Evolutionary conservation across 208 protist genomes (phyloP), one percentile per base, ranked within the genome.

Genomic region (Wallacemonas sp.): DNA sequence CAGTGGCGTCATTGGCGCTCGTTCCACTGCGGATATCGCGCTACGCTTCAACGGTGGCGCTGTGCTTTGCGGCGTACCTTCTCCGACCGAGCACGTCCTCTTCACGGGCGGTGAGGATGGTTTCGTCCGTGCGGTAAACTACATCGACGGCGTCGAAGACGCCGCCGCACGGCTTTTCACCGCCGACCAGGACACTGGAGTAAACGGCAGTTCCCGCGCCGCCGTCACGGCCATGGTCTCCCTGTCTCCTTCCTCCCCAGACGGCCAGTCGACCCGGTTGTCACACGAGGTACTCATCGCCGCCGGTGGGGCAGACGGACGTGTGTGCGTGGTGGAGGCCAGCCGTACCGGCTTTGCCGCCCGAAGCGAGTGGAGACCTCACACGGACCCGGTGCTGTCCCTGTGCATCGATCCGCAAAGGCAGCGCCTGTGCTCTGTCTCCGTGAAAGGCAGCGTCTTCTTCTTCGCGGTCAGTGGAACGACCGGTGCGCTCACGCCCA

Each of bases 71-170:
- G 66, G 88, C 2, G 81, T 77, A 21, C 57, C 89, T 8, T 98
- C 89, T 4, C 92, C 94, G 6, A 60, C 44, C 29, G 81, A 83
- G 26, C 93, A 97, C 54, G 60, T 86, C 24, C 76, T 81, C n/a
- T 66, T 93, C 39, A 97, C 92, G 0, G 91, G 87, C 32, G 97
- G 97, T 19, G 78, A 81, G 12, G 97, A 99, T 78, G 95, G 95
- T 9, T 77, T 84, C 1, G 69, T 99, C 41, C 91, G 96, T 27
- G 64, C 97, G 48, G 79, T 94, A 55, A 91, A 98, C 63, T 97
- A 97, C 67, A 68, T 95, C 5, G 73, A 71, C 1, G 85, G 89
- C 30, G 44, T 69, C 33, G 78, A 91, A 52, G 26, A 44, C 17
- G n/a, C 26, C 37, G 4, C 22, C 8, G 9, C 30, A 15, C 21